Conservation (phyloP, 345 rosid species). For the Punica granatum region DNA sequence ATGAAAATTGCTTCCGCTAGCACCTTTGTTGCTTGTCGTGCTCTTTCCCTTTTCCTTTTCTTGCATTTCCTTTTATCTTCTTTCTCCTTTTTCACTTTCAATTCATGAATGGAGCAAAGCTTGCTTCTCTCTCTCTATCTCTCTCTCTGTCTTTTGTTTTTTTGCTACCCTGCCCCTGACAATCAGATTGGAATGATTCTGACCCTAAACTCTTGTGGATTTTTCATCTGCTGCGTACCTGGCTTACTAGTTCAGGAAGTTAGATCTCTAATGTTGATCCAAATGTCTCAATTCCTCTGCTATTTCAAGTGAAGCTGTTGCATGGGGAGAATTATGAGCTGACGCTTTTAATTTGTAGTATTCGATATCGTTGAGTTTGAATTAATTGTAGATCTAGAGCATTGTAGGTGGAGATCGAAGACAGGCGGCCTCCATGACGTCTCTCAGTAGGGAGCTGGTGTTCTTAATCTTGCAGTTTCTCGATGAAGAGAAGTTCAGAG, state of each 20-base stretch:
- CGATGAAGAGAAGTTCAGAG: slow-evolving; percentile 78
- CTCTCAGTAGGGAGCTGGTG: slow-evolving; percentile 80
- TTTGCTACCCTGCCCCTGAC: background rate
- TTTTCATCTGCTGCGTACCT: background rate
- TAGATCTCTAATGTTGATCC: background rate
- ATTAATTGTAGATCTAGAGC: background rate
- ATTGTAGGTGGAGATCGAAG: background rate
- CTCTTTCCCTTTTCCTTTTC: background rate
- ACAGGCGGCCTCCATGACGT: slow-evolving; percentile 33
- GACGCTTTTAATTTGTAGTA: background rate
- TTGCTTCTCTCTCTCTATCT: background rate
- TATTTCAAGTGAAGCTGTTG: background rate
- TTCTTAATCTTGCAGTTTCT: slow-evolving; percentile 84
- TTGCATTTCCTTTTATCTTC: background rate
- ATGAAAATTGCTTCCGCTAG: background rate
- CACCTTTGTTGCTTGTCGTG: background rate
- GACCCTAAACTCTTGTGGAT: background rate
- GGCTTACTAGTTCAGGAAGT: background rate
- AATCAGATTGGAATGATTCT: background rate
- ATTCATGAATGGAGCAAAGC: background rate
- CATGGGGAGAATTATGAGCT: background rate
- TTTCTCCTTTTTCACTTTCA: background rate
- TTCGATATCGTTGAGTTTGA: background rate
- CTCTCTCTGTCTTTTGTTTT: too few relatives aligned
- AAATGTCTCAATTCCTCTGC: background rate